phyloP scores from a whole-genome alignment of 495 filamentous ascomycete genomes.

The Rhizodiscina lignyota region DNA sequence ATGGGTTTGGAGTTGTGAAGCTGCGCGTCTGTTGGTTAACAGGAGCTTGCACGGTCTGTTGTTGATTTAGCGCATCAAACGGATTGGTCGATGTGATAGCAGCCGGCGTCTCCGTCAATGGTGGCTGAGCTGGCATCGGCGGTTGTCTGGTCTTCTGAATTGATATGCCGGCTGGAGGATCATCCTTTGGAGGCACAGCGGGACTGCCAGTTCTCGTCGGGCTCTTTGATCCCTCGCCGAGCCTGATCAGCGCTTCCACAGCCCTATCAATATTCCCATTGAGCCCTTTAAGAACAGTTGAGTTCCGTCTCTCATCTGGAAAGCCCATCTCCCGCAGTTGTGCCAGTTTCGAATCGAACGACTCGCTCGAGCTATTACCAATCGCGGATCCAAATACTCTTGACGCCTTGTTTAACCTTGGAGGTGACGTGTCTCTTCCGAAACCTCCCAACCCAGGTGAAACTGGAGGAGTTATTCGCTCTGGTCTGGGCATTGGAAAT shows the following conservation, averaged over 20 bases:
- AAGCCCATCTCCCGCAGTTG: conserved; percentile 87
- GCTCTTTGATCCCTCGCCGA: conserved; percentile 48
- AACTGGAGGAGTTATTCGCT: conserved; percentile 14
- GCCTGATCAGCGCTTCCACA: conserved; percentile 62
- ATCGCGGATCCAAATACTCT: conserved; percentile 47
- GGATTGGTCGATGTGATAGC: neutral
- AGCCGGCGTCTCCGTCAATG: conserved; percentile 25
- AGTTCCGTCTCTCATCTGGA: conserved; percentile 62
- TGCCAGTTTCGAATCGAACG: conserved; percentile 52
- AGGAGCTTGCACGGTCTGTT: conserved; percentile 6
- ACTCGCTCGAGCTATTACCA: conserved; percentile 39
- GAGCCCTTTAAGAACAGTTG: conserved; percentile 59
- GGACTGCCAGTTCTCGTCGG: conserved; percentile 5
- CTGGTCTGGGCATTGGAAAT: conserved; percentile 20
- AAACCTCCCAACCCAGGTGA: conserved; percentile 16
- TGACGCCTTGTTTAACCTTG: conserved; percentile 37
- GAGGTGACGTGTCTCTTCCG: conserved; percentile 18
- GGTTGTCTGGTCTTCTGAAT: conserved; percentile 8
- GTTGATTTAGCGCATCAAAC: conserved; percentile 3
- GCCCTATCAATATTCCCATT: conserved; percentile 71
- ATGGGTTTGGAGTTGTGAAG: conserved; percentile 11
- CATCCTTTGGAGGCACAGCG: conserved; percentile 6
- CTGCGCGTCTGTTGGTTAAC: neutral
- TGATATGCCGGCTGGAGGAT: conserved; percentile 10
- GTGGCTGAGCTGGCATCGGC: conserved; percentile 13